Evolutionary conservation across 495 filamentous ascomycete species (phyloP).

Genomic region (Hypoxylon fuscum): DNA sequence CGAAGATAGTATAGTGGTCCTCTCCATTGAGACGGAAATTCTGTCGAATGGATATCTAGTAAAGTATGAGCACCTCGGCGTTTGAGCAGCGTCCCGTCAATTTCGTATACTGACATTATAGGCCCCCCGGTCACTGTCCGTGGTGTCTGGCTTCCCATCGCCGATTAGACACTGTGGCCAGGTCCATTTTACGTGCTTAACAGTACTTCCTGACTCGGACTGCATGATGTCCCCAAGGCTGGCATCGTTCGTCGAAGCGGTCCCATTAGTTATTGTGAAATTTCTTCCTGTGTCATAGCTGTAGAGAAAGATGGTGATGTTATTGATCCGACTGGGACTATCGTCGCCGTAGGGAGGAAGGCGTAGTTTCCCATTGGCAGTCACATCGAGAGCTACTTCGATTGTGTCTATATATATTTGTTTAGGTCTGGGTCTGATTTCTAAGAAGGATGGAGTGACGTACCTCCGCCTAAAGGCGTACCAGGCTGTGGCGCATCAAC

Average conservation of each 20-base stretch:
- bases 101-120: constrained; percentile 56
- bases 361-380: constrained; percentile 67
- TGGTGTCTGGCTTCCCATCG: constrained; percentile 52
- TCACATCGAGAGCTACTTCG: constrained; percentile 72
- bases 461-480: constrained; percentile 71
- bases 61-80: constrained; percentile 21
- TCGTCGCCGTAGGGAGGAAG: constrained; percentile 64
- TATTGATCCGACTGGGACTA: constrained; percentile 62
- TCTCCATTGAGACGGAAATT: constrained; percentile 69
- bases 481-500: constrained; percentile 72
- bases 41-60: constrained; percentile 71
- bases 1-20: constrained; percentile 73
- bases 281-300: constrained; percentile 67
- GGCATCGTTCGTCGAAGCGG: constrained; percentile 60
- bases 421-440: constrained; percentile 10
- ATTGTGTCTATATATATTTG: constrained; percentile 57
- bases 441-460: constrained; percentile 33
- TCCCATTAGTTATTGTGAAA: constrained; percentile 74
- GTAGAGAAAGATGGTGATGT: constrained; percentile 72
- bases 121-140: constrained; percentile 52
- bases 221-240: constrained; percentile 69
- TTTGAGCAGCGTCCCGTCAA: background rate
- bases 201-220: constrained; percentile 69
- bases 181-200: constrained; percentile 73
- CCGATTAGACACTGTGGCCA: constrained; percentile 74